Conservation (phyloP, 2,329 filamentous ascomycete species). For the Onygenales sp. region DNA sequence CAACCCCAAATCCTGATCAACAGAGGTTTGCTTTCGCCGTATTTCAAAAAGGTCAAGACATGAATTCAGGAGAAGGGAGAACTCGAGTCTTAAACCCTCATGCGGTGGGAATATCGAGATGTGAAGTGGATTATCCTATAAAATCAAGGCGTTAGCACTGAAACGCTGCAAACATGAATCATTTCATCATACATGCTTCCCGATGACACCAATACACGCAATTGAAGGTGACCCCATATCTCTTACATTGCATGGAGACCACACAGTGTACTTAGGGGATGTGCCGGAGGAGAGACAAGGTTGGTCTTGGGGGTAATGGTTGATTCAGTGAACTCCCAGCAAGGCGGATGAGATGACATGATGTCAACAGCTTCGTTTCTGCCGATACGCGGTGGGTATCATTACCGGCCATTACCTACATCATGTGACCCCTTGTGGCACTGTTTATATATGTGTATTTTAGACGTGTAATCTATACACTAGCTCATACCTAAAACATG, state of each 20-base stretch:
- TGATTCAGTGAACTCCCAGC: no score
- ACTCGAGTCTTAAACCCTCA: slow-evolving; percentile 60
- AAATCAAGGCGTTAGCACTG: slow-evolving; percentile 6
- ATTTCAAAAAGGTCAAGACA: slow-evolving; percentile 92
- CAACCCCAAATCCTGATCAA: slow-evolving; percentile 79
- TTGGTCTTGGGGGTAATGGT: no score
- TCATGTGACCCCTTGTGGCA: no score
- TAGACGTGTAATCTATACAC: no score
- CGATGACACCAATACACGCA: slow-evolving; percentile 87
- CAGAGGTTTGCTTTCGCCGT: slow-evolving; percentile 61
- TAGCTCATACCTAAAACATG: no score
- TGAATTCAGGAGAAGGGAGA: slow-evolving; percentile 80
- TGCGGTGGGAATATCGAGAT: slow-evolving; percentile 79
- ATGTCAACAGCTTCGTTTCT: no score
- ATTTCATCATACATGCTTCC: slow-evolving; percentile 62
- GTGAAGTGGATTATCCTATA: slow-evolving; percentile 90
- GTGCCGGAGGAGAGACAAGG: background rate
- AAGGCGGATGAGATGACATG: no score
- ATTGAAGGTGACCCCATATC: slow-evolving; percentile 58
- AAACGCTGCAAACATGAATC: background rate
- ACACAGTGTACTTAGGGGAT: background rate
- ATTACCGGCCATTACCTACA: no score
- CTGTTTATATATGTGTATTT: no score
- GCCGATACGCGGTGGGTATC: no score
- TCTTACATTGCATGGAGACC: background rate